Percentiles rank a stretch among this genome's conserved stretches.
Conservation (phyloP, 2,329 filamentous ascomycete genomes). For the Diaporthe sp. region DNA sequence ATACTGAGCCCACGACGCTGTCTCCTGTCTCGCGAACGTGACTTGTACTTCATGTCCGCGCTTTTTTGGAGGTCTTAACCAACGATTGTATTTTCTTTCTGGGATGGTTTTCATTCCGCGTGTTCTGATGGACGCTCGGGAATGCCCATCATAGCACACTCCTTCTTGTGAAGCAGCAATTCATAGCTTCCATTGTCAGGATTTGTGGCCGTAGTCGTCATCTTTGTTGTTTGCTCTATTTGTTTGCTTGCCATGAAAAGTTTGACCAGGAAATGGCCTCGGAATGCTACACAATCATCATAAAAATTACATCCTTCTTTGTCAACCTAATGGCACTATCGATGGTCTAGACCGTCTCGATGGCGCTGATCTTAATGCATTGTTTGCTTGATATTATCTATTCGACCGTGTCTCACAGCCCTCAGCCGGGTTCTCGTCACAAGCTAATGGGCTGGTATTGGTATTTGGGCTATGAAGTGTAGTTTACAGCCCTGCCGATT, state of each 20-base stretch:
- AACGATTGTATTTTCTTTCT: too few species aligned
- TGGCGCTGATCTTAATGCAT: neutral
- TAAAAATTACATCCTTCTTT: neutral
- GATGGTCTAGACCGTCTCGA: too few species aligned
- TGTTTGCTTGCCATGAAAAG: neutral
- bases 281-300: neutral
- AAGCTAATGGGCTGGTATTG: neutral
- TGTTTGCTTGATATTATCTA: neutral
- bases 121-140: neutral
- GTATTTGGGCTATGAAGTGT: neutral
- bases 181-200: too few species aligned
- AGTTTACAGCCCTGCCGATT: neutral
- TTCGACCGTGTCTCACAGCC: neutral
- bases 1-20: neutral
- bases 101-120: neutral
- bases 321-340: neutral
- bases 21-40: neutral
- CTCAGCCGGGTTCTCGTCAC: neutral
- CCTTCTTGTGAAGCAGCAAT: too few species aligned
- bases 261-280: neutral
- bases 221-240: neutral
- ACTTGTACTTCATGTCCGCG: neutral
- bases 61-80: neutral
- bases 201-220: neutral
- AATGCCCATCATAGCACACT: neutral